These are phyloP conservation scores for Podospora conica DNA, from an alignment of 495 filamentous ascomycete species.

Conservation along the genomic window DNA sequence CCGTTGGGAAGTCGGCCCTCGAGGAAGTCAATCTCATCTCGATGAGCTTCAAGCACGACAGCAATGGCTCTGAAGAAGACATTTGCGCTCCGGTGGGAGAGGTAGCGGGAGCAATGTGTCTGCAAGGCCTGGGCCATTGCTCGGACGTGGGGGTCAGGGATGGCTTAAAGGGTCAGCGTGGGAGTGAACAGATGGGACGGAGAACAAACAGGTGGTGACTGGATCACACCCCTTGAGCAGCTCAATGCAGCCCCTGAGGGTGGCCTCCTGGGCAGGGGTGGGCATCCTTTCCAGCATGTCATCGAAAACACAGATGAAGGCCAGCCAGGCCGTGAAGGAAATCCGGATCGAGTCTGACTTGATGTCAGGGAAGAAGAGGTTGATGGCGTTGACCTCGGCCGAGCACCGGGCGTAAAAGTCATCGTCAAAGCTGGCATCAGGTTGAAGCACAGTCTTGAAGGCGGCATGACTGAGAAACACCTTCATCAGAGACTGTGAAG, in stretches of 20 bases:
- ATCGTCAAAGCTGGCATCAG: background rate
- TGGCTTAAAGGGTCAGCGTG: background rate
- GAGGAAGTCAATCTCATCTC: constrained; percentile 15
- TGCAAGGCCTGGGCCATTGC: background rate
- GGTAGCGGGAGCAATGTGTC: constrained; percentile 4
- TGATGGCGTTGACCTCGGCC: constrained; percentile 17
- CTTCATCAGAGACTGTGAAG: background rate
- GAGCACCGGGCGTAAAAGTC: constrained; percentile 8
- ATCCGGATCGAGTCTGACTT: constrained; percentile 1
- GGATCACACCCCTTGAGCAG: background rate
- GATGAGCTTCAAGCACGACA: constrained; percentile 14
- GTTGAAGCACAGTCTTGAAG: background rate
- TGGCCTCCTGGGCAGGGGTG: background rate
- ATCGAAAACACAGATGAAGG: constrained; percentile 17
- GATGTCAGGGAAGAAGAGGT: constrained; percentile 17
- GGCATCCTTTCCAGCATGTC: constrained; percentile 15
- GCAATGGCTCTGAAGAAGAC: constrained; percentile 11
- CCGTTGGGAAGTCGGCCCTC: background rate
- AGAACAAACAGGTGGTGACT: background rate
- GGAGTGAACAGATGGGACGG: background rate
- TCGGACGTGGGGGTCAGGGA: constrained; percentile 2
- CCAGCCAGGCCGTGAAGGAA: constrained; percentile 16
- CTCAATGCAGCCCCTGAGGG: constrained; percentile 6
- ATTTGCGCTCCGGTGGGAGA: background rate
- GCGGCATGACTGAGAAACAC: background rate